A percentile compares a stretch with the other conserved stretches of the same genome.
phyloP scores from a whole-genome alignment of 495 filamentous ascomycete species.

The Mytilinidion resinicola region DNA sequence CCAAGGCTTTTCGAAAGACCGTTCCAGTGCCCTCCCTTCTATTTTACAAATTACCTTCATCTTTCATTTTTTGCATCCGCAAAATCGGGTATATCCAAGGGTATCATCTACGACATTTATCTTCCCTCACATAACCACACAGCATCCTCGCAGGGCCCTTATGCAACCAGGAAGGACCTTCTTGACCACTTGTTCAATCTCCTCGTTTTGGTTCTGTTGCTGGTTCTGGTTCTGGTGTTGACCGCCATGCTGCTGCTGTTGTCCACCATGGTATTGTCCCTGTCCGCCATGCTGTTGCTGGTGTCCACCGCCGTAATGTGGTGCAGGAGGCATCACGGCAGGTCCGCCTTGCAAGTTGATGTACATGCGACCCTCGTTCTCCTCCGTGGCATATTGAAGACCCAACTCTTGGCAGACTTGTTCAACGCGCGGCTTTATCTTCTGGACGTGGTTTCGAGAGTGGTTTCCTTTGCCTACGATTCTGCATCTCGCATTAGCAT shows the following conservation, averaged over 20 bases:
- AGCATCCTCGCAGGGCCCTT: conserved; percentile 64
- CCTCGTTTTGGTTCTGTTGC: conserved; percentile 46
- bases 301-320: conserved; percentile 30
- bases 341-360: conserved; percentile 58
- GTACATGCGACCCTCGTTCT: conserved; percentile 81
- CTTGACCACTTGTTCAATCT: conserved; percentile 58
- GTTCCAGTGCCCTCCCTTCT: no score
- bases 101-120: no score
- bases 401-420: conserved; percentile 75
- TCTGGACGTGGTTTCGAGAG: conserved; percentile 68
- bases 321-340: conserved; percentile 47
- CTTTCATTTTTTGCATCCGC: no score
- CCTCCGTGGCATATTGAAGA: conserved; percentile 73
- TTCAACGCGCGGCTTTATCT: conserved; percentile 88
- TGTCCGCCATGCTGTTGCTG: conserved; percentile 38
- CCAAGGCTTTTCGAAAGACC: no score
- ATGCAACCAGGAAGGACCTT: conserved; percentile 54
- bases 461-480: conserved; percentile 97
- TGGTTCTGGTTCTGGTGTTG: conserved; percentile 32
- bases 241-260: conserved; percentile 32
- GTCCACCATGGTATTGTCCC: conserved; percentile 34
- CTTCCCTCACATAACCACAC: conserved; percentile 61
- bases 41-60: no score
- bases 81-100: no score
- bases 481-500: conserved; percentile 34